phyloP scores from a whole-genome alignment of 306 rosid species.

The Acacia acuminata region DNA sequence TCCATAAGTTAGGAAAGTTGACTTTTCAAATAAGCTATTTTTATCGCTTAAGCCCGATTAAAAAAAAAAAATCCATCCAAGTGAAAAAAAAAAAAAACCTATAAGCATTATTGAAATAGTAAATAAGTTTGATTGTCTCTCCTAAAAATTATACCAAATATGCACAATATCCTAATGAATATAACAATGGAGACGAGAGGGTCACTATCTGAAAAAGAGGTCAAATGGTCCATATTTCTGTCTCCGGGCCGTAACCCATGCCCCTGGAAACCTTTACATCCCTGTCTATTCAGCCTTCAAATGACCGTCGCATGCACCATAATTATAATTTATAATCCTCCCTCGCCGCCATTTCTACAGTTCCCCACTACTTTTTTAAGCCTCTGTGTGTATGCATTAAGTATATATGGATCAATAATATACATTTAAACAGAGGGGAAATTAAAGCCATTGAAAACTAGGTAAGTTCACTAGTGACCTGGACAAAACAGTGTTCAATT shows the following conservation, averaged over 20 bases:
- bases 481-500: neutral
- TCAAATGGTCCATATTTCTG: neutral
- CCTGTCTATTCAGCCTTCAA: neutral
- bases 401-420: neutral
- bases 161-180: neutral
- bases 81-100: too few species aligned
- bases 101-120: too few species aligned
- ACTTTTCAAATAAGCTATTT: too few species aligned
- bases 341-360: slow-evolving; percentile 36
- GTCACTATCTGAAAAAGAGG: neutral
- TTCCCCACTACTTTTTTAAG: neutral
- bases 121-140: too few species aligned
- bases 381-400: too few species aligned
- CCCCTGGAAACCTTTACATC: neutral
- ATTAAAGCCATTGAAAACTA: neutral
- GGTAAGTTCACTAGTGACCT: neutral
- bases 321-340: neutral
- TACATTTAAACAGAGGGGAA: neutral
- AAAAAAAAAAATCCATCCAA: too few species aligned
- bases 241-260: neutral
- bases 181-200: too few species aligned
- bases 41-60: too few species aligned
- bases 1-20: too few species aligned
- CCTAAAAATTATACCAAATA: too few species aligned
- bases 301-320: neutral